phyloP scores from a whole-genome alignment of 1,284 basidiomycete genomes.

The Fomitopsis pinicola region DNA sequence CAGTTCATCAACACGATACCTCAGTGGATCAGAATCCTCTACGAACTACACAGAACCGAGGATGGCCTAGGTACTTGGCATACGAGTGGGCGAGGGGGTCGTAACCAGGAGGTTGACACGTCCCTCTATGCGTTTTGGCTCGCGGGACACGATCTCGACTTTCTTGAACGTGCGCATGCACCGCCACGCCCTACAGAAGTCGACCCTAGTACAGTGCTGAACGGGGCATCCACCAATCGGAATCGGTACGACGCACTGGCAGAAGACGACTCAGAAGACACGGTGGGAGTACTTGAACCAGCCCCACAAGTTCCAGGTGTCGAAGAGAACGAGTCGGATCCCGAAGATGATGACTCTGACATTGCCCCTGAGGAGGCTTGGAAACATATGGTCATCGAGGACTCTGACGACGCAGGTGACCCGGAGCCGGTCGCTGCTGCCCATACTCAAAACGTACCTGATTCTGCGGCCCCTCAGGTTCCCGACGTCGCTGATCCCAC shows the following conservation, averaged over 20 bases:
- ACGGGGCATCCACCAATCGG: background rate
- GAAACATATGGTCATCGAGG: slow-evolving; percentile 4
- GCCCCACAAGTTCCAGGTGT: background rate
- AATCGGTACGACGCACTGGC: background rate
- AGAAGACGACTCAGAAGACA: background rate
- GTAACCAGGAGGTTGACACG: slow-evolving; percentile 21
- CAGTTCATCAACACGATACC: slow-evolving; percentile 35
- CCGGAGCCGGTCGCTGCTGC: background rate
- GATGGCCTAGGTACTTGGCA: slow-evolving; percentile 14
- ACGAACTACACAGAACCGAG: slow-evolving; percentile 3
- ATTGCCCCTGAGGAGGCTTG: slow-evolving; percentile 16
- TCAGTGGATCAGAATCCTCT: slow-evolving; percentile 33
- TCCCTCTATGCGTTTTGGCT: slow-evolving; percentile 45
- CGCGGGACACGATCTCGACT: slow-evolving; percentile 36
- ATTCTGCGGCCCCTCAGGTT: too few species aligned
- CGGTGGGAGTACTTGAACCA: background rate
- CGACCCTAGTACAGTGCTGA: background rate
- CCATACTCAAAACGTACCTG: background rate
- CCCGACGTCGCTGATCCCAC: background rate
- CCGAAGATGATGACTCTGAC: slow-evolving; percentile 8
- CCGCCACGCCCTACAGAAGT: background rate
- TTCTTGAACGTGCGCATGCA: slow-evolving; percentile 23
- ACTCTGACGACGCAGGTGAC: background rate
- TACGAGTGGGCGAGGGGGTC: slow-evolving; percentile 14
- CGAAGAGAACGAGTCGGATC: background rate